Evolutionary conservation across 108 stramenopile species (phyloP).

Genomic region (Pelagomonas calceolata): DNA sequence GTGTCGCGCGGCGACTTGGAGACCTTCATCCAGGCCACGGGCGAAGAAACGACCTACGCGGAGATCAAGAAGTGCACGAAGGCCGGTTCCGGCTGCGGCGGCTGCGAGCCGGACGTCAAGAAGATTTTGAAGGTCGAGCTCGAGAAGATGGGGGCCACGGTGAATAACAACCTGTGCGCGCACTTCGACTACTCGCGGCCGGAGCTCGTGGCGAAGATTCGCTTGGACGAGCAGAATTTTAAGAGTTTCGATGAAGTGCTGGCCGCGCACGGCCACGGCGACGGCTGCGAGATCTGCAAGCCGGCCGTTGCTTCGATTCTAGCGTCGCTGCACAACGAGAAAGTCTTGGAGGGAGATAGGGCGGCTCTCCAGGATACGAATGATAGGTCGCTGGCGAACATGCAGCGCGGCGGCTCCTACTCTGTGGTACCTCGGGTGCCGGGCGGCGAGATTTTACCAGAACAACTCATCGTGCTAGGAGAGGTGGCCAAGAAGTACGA

Average conservation of each 20-base stretch:
- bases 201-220: constrained; percentile 71
- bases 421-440: constrained; percentile 82
- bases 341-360: constrained; percentile 53
- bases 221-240: constrained; percentile 59
- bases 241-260: constrained; percentile 73
- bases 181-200: constrained; percentile 72
- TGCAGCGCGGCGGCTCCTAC: constrained; percentile 87
- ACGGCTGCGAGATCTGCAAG: constrained; percentile 83
- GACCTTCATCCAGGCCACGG: constrained; percentile 53
- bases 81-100: constrained; percentile 83
- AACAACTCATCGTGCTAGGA: constrained; percentile 72
- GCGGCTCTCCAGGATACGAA: constrained; percentile 79
- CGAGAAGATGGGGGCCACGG: constrained; percentile 59
- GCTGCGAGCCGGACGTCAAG: constrained; percentile 79
- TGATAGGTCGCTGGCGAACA: constrained; percentile 78
- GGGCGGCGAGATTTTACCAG: constrained; percentile 75
- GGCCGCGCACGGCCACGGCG: constrained; percentile 55
- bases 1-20: constrained; percentile 64
- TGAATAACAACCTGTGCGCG: constrained; percentile 73
- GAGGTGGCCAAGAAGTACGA: constrained; percentile 68
- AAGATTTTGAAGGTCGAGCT: constrained; percentile 57
- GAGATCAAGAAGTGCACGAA: constrained; percentile 68
- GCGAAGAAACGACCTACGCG: constrained; percentile 57
- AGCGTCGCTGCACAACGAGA: constrained; percentile 65
- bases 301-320: constrained; percentile 71